A percentile compares a stretch with the other conserved stretches of the same genome.
Conservation (phyloP, 1,284 basidiomycete species). For the Pyrrhoderma noxium region DNA sequence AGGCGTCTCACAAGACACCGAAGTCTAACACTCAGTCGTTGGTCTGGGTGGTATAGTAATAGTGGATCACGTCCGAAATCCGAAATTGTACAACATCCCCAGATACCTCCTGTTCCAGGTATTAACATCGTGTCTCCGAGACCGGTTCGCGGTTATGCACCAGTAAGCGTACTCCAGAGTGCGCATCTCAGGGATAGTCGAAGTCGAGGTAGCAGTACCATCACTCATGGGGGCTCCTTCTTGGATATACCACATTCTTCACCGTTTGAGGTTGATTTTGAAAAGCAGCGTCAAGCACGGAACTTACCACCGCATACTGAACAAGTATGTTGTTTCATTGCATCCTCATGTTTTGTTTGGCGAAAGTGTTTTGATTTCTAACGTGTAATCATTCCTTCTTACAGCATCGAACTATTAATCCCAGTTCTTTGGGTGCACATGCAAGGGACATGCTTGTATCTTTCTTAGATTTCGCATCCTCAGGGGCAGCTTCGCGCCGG, state of each 20-base stretch:
- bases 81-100: constrained; percentile 1
- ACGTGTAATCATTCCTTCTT: not conserved
- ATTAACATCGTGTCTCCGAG: constrained; percentile 12
- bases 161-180: constrained; percentile 4
- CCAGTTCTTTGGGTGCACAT: constrained; percentile 11
- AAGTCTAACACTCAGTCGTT: constrained; percentile 8
- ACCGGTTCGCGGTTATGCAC: constrained; percentile 7
- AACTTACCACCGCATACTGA: constrained; percentile 1
- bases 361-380: not conserved
- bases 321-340: not conserved
- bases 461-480: constrained; percentile 54
- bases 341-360: not conserved
- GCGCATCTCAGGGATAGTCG: constrained; percentile 10
- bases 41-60: constrained; percentile 15
- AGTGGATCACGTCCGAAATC: constrained; percentile 7
- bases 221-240: constrained; percentile 1
- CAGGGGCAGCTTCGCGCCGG: constrained; percentile 34
- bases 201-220: constrained; percentile 4
- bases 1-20: constrained; percentile 4
- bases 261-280: constrained; percentile 17
- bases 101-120: not conserved
- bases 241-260: constrained; percentile 15
- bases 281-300: constrained; percentile 5
- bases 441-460: constrained; percentile 29
- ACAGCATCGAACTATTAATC: constrained; percentile 7